phyloP scores from a whole-genome alignment of 164 flowering plant genomes.

The Vitis labrusca region DNA sequence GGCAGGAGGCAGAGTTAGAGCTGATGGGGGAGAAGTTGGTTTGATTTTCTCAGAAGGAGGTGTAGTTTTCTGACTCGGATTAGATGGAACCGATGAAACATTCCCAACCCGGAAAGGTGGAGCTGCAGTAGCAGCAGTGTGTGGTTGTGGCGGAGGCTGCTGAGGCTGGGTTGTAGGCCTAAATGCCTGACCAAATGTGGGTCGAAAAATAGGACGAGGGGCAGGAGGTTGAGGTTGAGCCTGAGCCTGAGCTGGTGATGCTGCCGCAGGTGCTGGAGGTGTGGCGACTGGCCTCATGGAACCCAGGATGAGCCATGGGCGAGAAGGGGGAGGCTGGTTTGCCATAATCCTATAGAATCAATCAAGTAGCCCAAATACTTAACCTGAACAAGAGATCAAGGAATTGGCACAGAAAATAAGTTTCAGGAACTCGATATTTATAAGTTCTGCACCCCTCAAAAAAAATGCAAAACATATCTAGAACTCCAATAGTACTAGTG shows the following conservation, averaged over 20 bases:
- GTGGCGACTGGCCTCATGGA: conserved; percentile 12
- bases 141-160: no score
- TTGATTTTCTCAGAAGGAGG: no score
- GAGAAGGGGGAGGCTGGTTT: conserved; percentile 23
- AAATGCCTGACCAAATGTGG: no score
- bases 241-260: no score
- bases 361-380: no score
- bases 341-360: conserved; percentile 19
- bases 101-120: no score
- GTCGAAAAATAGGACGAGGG: conserved; percentile 18
- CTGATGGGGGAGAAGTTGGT: conserved; percentile 38
- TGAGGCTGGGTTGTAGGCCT: no score
- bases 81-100: no score
- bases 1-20: conserved; percentile 39
- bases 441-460: conserved; percentile 1
- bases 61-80: no score
- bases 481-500: neutral
- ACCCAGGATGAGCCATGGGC: conserved; percentile 43
- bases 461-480: neutral
- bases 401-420: neutral
- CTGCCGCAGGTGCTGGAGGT: no score
- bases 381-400: neutral
- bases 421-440: conserved; percentile 18
- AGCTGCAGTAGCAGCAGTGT: no score
- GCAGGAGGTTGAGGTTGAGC: neutral